phyloP scores from a whole-genome alignment of 2,329 filamentous ascomycete genomes.

The Calycina marina region DNA sequence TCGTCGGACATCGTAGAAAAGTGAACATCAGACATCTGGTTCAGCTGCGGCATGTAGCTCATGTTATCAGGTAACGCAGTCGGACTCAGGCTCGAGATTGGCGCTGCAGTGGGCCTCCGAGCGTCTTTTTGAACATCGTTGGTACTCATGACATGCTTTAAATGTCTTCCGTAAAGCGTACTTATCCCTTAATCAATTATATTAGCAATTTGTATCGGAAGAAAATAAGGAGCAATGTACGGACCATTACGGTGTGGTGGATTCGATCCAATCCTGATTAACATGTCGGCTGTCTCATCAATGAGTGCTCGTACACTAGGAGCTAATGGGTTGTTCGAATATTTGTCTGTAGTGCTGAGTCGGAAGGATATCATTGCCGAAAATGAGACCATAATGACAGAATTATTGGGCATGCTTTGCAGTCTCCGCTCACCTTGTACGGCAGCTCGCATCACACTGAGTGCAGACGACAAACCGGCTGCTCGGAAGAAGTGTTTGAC shows the following conservation, averaged over 20 bases:
- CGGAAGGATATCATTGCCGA: slow-evolving; percentile 55
- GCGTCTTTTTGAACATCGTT: slow-evolving; percentile 1
- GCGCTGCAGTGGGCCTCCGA: too few relatives aligned
- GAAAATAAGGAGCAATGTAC: too few relatives aligned
- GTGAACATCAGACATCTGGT: too few relatives aligned
- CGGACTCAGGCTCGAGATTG: too few relatives aligned
- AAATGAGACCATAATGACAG: slow-evolving; percentile 66
- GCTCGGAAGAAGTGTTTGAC: slow-evolving; percentile 61
- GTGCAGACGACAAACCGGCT: slow-evolving; percentile 53
- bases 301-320: slow-evolving; percentile 50
- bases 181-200: too few relatives aligned
- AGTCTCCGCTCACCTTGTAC: slow-evolving; percentile 57
- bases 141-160: slow-evolving; percentile 28
- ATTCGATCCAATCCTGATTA: slow-evolving; percentile 53
- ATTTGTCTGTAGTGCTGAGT: slow-evolving; percentile 42
- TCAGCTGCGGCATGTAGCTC: too few relatives aligned
- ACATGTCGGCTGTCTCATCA: slow-evolving; percentile 51
- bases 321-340: slow-evolving; percentile 39
- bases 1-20: slow-evolving; percentile 58
- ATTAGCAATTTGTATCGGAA: too few relatives aligned
- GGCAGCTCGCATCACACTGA: slow-evolving; percentile 61
- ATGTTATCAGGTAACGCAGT: too few relatives aligned
- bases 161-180: slow-evolving; percentile 39
- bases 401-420: slow-evolving; percentile 67
- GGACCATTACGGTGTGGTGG: slow-evolving; percentile 53